Evolutionary conservation across 2,329 filamentous ascomycete species (phyloP).

Genomic region (Cladosporium sp.): DNA sequence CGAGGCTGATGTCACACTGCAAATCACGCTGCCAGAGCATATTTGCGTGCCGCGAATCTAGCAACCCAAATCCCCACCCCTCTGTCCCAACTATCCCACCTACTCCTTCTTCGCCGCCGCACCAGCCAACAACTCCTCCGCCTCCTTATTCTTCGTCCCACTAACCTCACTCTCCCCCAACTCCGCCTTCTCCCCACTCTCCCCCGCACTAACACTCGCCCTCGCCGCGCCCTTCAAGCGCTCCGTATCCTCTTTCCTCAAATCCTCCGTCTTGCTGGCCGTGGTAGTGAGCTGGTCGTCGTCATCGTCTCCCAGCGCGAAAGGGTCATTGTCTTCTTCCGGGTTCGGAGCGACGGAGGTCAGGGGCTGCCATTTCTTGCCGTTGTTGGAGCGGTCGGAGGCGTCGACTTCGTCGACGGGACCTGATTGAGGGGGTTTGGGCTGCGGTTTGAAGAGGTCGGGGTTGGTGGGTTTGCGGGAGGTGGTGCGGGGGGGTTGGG

Average conservation of each 20-base stretch:
- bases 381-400: conserved; percentile 72
- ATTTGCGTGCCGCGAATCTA: not conserved
- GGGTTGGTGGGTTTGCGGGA: conserved; percentile 72
- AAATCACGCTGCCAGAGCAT: not conserved
- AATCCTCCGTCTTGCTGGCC: conserved; percentile 62
- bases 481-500: conserved; percentile 50
- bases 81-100: not conserved
- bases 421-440: conserved; percentile 56
- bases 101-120: conserved; percentile 18
- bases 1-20: not conserved
- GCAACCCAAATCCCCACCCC: not conserved
- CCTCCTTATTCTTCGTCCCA: conserved; percentile 48
- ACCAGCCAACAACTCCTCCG: conserved; percentile 44
- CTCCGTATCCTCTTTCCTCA: conserved; percentile 54
- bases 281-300: conserved; percentile 54
- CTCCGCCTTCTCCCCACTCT: conserved; percentile 32
- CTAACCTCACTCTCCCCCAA: conserved; percentile 39
- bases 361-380: conserved; percentile 96
- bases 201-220: conserved; percentile 55
- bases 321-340: conserved; percentile 89
- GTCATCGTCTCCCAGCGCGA: conserved; percentile 94
- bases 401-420: conserved; percentile 78
- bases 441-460: conserved; percentile 73
- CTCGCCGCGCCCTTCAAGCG: conserved; percentile 52
- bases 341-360: conserved; percentile 82